Evolutionary conservation across 352 stramenopile species (phyloP).

Genomic region (Phytophthora macrochlamydospora): DNA sequence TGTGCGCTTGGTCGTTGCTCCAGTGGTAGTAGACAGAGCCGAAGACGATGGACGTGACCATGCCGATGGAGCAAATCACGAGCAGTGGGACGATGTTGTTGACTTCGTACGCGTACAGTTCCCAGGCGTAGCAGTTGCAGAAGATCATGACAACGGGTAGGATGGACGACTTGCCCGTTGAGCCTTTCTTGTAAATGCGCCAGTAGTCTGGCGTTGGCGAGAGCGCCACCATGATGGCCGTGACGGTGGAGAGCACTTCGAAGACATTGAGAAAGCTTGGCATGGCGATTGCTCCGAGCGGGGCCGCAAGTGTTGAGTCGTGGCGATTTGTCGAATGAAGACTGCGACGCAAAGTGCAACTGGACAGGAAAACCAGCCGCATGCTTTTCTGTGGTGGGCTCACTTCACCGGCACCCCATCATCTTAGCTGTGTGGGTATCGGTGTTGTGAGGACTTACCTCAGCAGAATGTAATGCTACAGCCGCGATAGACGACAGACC

Average conservation of each 20-base stretch:
- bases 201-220: slow-evolving; percentile 53
- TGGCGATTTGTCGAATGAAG: not conserved
- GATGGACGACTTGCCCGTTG: slow-evolving; percentile 42
- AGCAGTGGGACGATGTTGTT: slow-evolving; percentile 33
- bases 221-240: slow-evolving; percentile 56
- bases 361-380: not conserved
- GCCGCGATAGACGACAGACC: no score
- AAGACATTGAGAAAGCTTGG: slow-evolving; percentile 4
- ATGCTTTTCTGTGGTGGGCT: not conserved
- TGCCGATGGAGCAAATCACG: slow-evolving; percentile 24
- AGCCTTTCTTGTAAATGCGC: slow-evolving; percentile 48
- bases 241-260: slow-evolving; percentile 44
- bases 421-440: not conserved
- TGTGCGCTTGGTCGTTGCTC: slow-evolving; percentile 27
- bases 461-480: no score
- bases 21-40: slow-evolving; percentile 43
- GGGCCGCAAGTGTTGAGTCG: not conserved
- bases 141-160: slow-evolving; percentile 55
- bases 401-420: not conserved
- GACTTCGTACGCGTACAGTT: slow-evolving; percentile 27
- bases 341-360: not conserved
- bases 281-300: not conserved
- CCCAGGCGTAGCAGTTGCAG: slow-evolving; percentile 57
- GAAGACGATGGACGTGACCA: slow-evolving; percentile 33
- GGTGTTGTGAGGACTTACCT: no score